Evolutionary conservation across 2,329 filamentous ascomycete genomes (phyloP), one percentile per base, ranked within the genome.

Genomic region (Elsinoe arachidis): DNA sequence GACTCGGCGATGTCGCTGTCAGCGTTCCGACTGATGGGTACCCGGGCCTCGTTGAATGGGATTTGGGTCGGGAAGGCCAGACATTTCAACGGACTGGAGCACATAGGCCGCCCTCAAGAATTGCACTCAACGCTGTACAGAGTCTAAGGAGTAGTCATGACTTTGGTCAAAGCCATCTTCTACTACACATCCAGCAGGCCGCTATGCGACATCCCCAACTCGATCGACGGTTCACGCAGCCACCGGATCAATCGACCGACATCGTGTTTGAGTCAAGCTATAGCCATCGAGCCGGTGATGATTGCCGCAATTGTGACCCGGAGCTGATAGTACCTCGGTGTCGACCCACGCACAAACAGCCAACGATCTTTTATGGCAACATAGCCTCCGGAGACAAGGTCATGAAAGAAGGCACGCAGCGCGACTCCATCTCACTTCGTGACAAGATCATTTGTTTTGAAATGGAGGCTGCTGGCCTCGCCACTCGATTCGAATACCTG

Each of bases 381-480:
- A 67, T 76, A 1, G 74, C 66, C 3, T 75, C 72, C 1, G 72
- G 69, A 10, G 68, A 76, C 52, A 66, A 33, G 12, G 17, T 60
- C 6, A 46, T 60, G 7, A 60, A 56, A 26, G 51, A 60, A 34
- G 58, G 38, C 11, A 35, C 2, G 3, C 17, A 34, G 6, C 21
- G 58, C 11, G 55, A 60, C 26, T 21, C 14, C n/a, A 35, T 58
- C 2, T 39, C 49, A 14, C 12, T 14, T 14, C 11, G 11, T 11
- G 14, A 66, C 58, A 44, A 33, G 14, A 17, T 60, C 1, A 4
- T 60, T 1, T 61, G 60, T 23, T 56, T 61, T 30, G 60, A 61
- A 34, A 61, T 60, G 58, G 64, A 63, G 46, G 61, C 61, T 1
- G 58, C 58, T 14, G 58, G 54, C 1, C 14, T 59, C 3, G 52